A percentile compares a stretch with the other conserved stretches of the same genome.
phyloP scores from a whole-genome alignment of 441 rosid species.

The Aquilaria agallochum region DNA sequence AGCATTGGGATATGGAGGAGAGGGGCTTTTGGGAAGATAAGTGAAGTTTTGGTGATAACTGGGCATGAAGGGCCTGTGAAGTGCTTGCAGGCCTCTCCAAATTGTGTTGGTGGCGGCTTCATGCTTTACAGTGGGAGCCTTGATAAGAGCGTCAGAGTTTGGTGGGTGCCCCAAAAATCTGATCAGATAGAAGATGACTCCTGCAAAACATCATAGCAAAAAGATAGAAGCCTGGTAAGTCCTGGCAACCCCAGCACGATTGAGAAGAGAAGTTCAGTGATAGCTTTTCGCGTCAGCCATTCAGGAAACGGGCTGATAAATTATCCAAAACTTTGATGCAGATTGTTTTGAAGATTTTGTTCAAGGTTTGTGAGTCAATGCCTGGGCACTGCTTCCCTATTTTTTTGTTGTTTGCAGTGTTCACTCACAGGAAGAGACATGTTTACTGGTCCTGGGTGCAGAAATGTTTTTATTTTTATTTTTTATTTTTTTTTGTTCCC shows the following conservation, averaged over 20 bases:
- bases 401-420: conserved; percentile 29
- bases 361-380: not conserved
- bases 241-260: not conserved
- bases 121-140: conserved; percentile 89
- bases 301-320: not conserved
- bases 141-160: conserved; percentile 77
- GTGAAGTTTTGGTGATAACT: conserved; percentile 44
- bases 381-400: conserved; percentile 25
- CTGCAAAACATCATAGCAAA: conserved; percentile 2
- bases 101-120: conserved; percentile 68
- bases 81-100: conserved; percentile 75
- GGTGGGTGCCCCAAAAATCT: conserved; percentile 82
- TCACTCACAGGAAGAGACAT: not conserved
- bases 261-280: no score
- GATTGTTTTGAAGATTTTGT: conserved; percentile 6
- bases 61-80: conserved; percentile 94
- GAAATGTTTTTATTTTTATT: not conserved
- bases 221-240: conserved; percentile 9
- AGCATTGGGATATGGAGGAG: conserved; percentile 75
- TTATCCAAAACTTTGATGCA: not conserved
- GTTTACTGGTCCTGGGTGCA: no score
- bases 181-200: conserved; percentile 8
- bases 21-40: conserved; percentile 49
- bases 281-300: no score
- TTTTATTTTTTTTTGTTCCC: not conserved